phyloP scores from a whole-genome alignment of 495 filamentous ascomycete genomes.

The Paragyromitra xinjiangensis region DNA sequence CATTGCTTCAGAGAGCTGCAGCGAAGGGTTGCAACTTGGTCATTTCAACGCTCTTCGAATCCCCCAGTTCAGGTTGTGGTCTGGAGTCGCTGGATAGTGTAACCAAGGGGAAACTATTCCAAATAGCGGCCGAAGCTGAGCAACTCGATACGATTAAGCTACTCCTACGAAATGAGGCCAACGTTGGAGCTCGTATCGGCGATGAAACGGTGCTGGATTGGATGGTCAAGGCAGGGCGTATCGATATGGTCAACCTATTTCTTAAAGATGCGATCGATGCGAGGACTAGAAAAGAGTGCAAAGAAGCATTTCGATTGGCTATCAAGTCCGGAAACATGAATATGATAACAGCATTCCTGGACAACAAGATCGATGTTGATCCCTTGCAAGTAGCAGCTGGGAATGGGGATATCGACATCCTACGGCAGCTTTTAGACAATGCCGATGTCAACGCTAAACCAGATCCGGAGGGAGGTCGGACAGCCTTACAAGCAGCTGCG shows the following conservation, averaged over 20 bases:
- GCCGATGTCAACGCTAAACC: not conserved
- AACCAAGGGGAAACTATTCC: not conserved
- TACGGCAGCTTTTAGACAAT: slow-evolving; percentile 9
- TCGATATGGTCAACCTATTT: not conserved
- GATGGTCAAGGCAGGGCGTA: not conserved
- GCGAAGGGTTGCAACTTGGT: not conserved
- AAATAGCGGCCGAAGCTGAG: not conserved
- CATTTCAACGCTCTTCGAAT: not conserved
- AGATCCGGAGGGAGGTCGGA: not conserved
- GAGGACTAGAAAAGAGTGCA: not conserved
- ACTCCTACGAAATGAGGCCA: not conserved
- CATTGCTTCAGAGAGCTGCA: not conserved
- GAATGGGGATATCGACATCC: slow-evolving; percentile 14
- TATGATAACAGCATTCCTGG: not conserved
- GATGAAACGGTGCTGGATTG: not conserved
- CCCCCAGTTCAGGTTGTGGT: not conserved
- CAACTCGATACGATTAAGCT: not conserved
- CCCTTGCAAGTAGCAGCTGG: slow-evolving; percentile 6
- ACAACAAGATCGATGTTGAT: not conserved
- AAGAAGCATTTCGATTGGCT: slow-evolving; percentile 2
- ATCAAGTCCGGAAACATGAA: not conserved
- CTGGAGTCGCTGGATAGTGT: too few relatives aligned
- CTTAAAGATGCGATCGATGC: not conserved
- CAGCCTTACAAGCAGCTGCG: too few relatives aligned
- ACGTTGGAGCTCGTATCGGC: not conserved